These are phyloP conservation scores for Artemisia tridentata DNA, from an alignment of 129 eudicot genomes.

Conservation along the genomic window DNA sequence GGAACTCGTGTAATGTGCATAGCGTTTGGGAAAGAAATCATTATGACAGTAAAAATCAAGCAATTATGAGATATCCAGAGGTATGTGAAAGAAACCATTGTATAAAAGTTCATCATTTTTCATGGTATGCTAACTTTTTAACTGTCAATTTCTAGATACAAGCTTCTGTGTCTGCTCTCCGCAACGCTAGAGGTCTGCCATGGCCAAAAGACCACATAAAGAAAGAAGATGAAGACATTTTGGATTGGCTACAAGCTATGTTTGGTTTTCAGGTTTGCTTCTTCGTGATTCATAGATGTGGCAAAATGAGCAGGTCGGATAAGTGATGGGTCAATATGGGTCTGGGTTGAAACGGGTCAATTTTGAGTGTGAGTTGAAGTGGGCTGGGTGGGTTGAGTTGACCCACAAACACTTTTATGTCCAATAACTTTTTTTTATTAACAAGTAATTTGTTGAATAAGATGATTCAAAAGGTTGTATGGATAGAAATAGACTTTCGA, in stretches of 20 bases:
- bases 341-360: slow-evolving; percentile 6
- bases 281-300: slow-evolving; percentile 8
- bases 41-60: slow-evolving; percentile 81
- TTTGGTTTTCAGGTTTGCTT: slow-evolving; percentile 88
- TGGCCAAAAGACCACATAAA: slow-evolving; percentile 79
- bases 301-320: background rate
- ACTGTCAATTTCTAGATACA: slow-evolving; percentile 54
- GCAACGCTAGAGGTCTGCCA: slow-evolving; percentile 86
- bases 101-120: background rate
- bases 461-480: background rate
- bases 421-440: background rate
- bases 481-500: background rate
- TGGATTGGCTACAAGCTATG: slow-evolving; percentile 88
- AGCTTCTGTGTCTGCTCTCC: slow-evolving; percentile 86
- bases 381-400: background rate
- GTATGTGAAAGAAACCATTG: slow-evolving; percentile 32
- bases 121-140: slow-evolving; percentile 8
- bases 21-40: slow-evolving; percentile 6
- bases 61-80: slow-evolving; percentile 89
- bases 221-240: slow-evolving; percentile 79
- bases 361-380: background rate
- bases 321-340: slow-evolving; percentile 6
- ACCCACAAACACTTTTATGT: background rate
- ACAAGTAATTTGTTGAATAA: background rate
- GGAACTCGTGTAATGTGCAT: background rate